Base-by-base conservation (phyloP, 1,139 yeast genomes). In the Nematodospora anomalae region DNA sequence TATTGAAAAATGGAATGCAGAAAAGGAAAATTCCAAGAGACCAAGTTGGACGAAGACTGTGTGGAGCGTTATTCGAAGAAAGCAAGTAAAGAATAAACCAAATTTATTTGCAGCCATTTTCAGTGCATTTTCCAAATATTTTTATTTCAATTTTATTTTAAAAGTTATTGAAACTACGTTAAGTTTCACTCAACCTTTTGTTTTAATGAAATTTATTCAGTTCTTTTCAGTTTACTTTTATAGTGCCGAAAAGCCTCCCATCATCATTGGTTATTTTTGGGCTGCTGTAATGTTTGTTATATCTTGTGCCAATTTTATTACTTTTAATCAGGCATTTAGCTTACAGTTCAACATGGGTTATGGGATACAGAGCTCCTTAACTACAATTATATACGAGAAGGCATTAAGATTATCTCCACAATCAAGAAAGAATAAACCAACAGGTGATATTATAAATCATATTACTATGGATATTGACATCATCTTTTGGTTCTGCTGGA, bases 361-460 rank as follows among this genome's bases (percentile, higher is more conserved):
- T 31, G 49, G 45, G 13, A 47, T 53, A 30, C 44, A 51, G 27
- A 44, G 62, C 8, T 51, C 64, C 4, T 52, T 66, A 41, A 51
- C 61, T 4, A 49, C 64, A 27, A 51, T 59, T 38, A 52, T 64
- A 10, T 67, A 63, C 44, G 55, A 55, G 18, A 67, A 67, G 40
- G 61, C 70, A 0, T 49, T 66, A 45, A 54, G 41, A 26, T 57
- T 68, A 27, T 60, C 71, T 1, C 68, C 71, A 2, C 65, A 63
- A 36, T 57, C 66, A 12, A 57, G 66, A 36, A 66, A 60, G 38
- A 52, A 55, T n/a, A 66, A 65, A 36, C 52, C 69, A 10, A 62
- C 67, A 4, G 73, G 74, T 33, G 73, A 67, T 38, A 60, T 68
- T 32, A 60, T 68, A 23, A 66, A 60, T 38, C 64, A 64, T 41